A percentile compares a stretch with the other conserved stretches of the same genome.
Conservation (phyloP, 257 asterid genomes). For the Nicotiana otophora region DNA sequence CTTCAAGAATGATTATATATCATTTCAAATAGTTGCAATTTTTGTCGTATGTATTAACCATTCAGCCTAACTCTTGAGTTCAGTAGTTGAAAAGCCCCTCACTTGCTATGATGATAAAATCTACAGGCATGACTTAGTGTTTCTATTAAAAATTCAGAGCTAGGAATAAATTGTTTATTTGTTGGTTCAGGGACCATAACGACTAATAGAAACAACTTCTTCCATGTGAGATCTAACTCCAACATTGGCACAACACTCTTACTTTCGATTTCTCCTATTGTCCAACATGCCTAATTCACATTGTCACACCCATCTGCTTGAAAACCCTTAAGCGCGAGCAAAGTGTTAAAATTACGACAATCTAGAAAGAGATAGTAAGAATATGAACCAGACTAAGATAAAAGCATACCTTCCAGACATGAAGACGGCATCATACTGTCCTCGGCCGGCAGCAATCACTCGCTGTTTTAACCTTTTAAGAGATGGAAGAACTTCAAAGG, state of each 20-base stretch:
- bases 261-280: background rate
- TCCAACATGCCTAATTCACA: background rate
- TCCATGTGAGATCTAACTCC: background rate
- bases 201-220: too few species aligned
- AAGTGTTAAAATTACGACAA: background rate
- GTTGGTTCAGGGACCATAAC: too few species aligned
- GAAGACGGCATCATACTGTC: constrained; percentile 83
- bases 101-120: too few species aligned
- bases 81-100: too few species aligned
- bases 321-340: background rate
- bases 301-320: background rate
- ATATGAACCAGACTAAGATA: background rate
- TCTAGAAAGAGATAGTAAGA: background rate
- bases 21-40: too few species aligned
- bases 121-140: too few species aligned
- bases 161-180: too few species aligned
- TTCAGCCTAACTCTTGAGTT: too few species aligned
- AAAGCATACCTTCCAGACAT: constrained; percentile 85
- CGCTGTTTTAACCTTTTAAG: constrained; percentile 80
- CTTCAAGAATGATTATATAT: too few species aligned
- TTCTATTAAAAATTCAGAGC: too few species aligned
- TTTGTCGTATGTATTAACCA: too few species aligned
- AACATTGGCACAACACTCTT: background rate
- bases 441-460: constrained; percentile 73
- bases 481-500: constrained; percentile 89